Conservation (phyloP, 2,329 filamentous ascomycete genomes). For the Hortaea werneckii region DNA sequence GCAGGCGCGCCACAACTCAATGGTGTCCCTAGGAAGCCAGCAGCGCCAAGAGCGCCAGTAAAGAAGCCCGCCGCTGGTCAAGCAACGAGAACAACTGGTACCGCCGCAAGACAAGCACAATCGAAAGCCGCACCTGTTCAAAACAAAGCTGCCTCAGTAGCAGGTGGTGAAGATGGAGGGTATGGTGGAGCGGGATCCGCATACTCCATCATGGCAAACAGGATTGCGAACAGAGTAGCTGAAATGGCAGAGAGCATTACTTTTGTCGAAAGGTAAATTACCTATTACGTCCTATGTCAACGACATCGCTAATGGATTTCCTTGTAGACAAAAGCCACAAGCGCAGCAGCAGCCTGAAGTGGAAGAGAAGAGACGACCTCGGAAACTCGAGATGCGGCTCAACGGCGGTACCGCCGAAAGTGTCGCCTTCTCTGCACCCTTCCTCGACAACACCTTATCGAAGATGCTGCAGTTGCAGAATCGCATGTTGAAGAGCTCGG, state of each 20-base stretch:
- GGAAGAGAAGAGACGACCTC: conserved; percentile 32
- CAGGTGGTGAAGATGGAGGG: conserved; percentile 19
- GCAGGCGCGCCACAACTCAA: conserved; percentile 10
- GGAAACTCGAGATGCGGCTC: conserved; percentile 42
- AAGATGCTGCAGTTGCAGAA: conserved; percentile 42
- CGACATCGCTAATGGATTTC: conserved; percentile 1
- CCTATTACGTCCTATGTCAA: background rate
- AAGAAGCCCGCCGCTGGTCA: conserved; percentile 11
- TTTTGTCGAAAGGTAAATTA: conserved; percentile 35
- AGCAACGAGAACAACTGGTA: conserved; percentile 1
- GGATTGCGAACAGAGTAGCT: conserved; percentile 41
- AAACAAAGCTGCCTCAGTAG: conserved; percentile 26
- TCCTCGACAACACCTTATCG: conserved; percentile 42
- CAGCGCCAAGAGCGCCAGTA: conserved; percentile 9
- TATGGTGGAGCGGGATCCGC: conserved; percentile 29
- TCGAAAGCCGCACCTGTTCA: conserved; percentile 14
- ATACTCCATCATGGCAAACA: conserved; percentile 41
- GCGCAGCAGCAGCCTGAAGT: conserved; percentile 12
- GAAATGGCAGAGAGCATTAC: conserved; percentile 45
- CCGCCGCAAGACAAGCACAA: conserved; percentile 5
- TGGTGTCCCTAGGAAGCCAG: conserved; percentile 16
- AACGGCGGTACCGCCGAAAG: conserved; percentile 26
- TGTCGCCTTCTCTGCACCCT: conserved; percentile 42
- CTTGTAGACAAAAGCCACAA: conserved; percentile 16
- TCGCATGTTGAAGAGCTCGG: conserved; percentile 39